Evolutionary conservation across 2,329 filamentous ascomycete genomes (phyloP), one percentile per base, ranked within the genome.

Genomic region (Hortaea werneckii): DNA sequence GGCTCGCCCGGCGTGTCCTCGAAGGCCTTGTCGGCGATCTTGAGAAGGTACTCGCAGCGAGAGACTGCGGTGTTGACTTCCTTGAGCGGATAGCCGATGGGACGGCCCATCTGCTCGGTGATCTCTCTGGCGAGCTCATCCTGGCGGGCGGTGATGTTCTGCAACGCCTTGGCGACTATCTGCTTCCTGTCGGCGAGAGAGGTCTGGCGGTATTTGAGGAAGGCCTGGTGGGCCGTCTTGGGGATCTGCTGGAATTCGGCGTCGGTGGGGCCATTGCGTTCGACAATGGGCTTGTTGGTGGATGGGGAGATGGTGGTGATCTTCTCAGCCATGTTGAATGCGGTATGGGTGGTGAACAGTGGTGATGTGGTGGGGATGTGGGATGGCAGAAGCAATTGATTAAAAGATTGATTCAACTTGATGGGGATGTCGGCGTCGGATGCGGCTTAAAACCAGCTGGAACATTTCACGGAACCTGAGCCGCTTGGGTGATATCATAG

Each of bases 71-170:
- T 96, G 29, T 79, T 70, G 54, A 96, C 76, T 70, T 96, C 90
- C 55, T 81, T 87, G 40, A 77, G 81, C 0, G 86, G 85, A 65
- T 90, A 95, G 34, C 84, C 78, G 58, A 95, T 95, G 30, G 90
- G 90, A 13, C 90, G 78, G 37, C 90, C 90, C 89, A 96, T 96
- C 71, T 96, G 89, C 63, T 87, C 82, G 0, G 89, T 95, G 49
- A 96, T 71, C 65, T 95, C 89, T 55, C 79, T 76, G 5, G 84
- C 88, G 30, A 96, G 74, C 51, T 81, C 84, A 79, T 92, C 83
- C 65, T 88, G 78, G 63, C 80, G 82, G 42, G 80, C 76, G 11
- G 70, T 67, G 28, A 96, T 73, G 4, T 86, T 67, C 51, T 82
- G 76, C 39, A 96, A 70, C 1, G 89, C 88, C 59, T 84, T 86